Base-by-base conservation (phyloP, 2,329 filamentous ascomycete species). In the Colletotrichum paranaense region DNA sequence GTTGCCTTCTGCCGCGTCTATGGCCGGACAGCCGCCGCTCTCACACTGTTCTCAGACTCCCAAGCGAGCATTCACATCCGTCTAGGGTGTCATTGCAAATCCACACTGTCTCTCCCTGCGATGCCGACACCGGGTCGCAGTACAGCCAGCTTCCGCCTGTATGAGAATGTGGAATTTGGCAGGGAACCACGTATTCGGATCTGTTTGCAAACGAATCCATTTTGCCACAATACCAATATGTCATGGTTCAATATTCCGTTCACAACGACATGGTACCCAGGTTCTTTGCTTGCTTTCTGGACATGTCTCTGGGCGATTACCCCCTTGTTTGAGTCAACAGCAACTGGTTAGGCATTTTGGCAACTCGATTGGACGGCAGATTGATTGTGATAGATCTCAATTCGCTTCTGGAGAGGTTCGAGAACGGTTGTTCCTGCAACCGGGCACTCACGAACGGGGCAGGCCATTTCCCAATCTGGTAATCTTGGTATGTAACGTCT, bases 1-100 rank as follows among this genome's bases (percentile, higher is more conserved):
- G 68, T 72, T 30, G 65, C 65, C 58, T 30, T 60, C 60, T 60
- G 49, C 55, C 70, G 70, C 70, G 70, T 53, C 67, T 73, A 70
- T 16, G 55, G 49, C 60, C 46, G 60, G 60, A 69, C 49, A 73
- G 60, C 60, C 56, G 67, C 60, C 70, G 66, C 65, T 32, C 35
- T 32, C 49, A 11, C 42, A n/a, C 16, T 58, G 24, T 28, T 26
- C 35, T 49, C 42, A 49, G 42, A 49, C 42, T n/a, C 42, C 24
- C 24, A 72, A 35, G 58, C 56, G 59, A 69, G 42, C 24, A 59
- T 55, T 62, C 53, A 46, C 24, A 42, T 59, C 69, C 65, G 65
- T 68, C 49, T n/a, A 38, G 52, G 65, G 65, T 63, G 49, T n/a
- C 66, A 53, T 62, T 26, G 35, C 38, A 35, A 57, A 60, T 19